Base-by-base conservation (phyloP, 164 flowering plant species). In the Santalum album region DNA sequence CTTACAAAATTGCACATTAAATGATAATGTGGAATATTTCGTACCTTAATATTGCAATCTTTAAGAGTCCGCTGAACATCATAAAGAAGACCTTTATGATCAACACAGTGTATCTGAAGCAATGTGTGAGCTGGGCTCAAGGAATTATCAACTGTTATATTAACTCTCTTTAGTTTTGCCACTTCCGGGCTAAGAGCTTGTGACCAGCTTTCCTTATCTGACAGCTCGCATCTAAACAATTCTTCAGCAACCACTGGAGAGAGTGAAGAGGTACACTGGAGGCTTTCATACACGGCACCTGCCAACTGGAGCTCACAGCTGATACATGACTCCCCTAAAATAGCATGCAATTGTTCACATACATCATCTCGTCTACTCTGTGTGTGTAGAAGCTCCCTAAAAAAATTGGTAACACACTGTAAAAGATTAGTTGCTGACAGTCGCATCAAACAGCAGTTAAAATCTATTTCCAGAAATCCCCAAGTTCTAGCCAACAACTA, bases 21-120 rank as follows among this genome's bases (percentile, higher is more conserved):
- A 49, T 16, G 47, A 19, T 18, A 42, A 26, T 12, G 19, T 20
- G 38, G 39, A 39, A 12, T 24, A 46, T 48, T 5, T 38, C n/a
- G 21, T 53, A 83, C 92, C 88, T 83, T 72, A 25, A 88, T 81
- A 48, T 72, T 67, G 72, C 75, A 64, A 68, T 89, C 97, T 54
- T 89, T 89, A 62, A 81, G 60, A 44, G 89, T 79, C 62, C 95
- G 65, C 79, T 83, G 51, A 20, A 89, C 77, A 51, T 89, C 97
- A 61, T 86, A 86, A 21, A 86, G 73, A 12, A 86, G 79, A 43
- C 97, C 90, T 70, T 84, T 90, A 49, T 86, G 92, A 74, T 90
- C 92, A 32, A 75, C 69, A 60, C 84, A 80, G 40, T 59, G 71
- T 32, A 89, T 74, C 60, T 86, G 87, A 54, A 89, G 79, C 62